Percentiles rank a stretch among this genome's conserved stretches.
These are phyloP conservation scores for Pyrenophora tritici-repentis DNA, from an alignment of 2,329 filamentous ascomycete species.

Conservation along the genomic window DNA sequence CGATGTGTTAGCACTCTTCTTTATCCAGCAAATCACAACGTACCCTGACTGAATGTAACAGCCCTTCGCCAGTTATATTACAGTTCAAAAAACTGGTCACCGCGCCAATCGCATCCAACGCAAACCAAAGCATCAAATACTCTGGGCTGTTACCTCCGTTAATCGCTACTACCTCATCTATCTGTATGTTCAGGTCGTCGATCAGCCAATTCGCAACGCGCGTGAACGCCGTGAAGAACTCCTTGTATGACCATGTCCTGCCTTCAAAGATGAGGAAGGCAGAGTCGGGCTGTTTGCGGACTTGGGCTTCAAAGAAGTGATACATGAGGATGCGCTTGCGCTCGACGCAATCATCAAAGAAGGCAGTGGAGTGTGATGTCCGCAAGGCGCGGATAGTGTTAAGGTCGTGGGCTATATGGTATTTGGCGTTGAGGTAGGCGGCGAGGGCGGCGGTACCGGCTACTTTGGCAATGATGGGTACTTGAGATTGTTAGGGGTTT, in stretches of 20 bases:
- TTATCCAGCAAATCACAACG: slow-evolving; percentile 36
- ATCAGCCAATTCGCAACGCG: slow-evolving; percentile 45
- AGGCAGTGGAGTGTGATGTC: slow-evolving; percentile 24
- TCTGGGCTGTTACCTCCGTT: slow-evolving; percentile 44
- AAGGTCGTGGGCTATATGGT: slow-evolving; percentile 38
- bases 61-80: slow-evolving; percentile 41
- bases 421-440: slow-evolving; percentile 47
- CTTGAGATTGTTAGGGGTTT: slow-evolving; percentile 9
- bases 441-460: slow-evolving; percentile 35
- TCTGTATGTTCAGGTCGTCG: slow-evolving; percentile 39
- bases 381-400: slow-evolving; percentile 23
- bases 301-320: slow-evolving; percentile 44
- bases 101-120: slow-evolving; percentile 43
- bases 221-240: slow-evolving; percentile 38
- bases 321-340: slow-evolving; percentile 35
- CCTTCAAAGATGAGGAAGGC: slow-evolving; percentile 46
- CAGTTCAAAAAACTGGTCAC: slow-evolving; percentile 44
- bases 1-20: slow-evolving; percentile 52
- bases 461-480: slow-evolving; percentile 35
- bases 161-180: slow-evolving; percentile 44
- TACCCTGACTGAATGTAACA: slow-evolving; percentile 45
- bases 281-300: slow-evolving; percentile 41
- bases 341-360: slow-evolving; percentile 19
- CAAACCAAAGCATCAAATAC: slow-evolving; percentile 48
- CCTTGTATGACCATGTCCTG: slow-evolving; percentile 38